A percentile compares a stretch with the other conserved stretches of the same genome.
Conservation (phyloP, 768 basidiomycete genomes). For the Gymnopilus junonius region DNA sequence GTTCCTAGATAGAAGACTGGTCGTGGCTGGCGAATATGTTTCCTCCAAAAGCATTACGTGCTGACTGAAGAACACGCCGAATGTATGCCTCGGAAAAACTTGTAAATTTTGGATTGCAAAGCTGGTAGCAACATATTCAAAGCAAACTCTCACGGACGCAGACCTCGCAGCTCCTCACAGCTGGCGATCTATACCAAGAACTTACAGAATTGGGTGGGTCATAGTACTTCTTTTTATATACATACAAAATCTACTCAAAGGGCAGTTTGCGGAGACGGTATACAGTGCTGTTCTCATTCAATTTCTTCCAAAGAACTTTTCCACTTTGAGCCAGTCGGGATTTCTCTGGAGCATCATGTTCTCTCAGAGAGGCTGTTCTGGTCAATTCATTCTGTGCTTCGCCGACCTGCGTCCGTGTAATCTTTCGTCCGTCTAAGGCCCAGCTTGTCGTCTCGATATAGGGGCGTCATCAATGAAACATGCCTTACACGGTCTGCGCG, state of each 20-base stretch:
- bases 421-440: constrained; percentile 44
- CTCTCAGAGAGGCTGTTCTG: constrained; percentile 36
- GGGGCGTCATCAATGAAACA: constrained; percentile 51
- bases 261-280: constrained; percentile 60
- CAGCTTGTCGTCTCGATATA: constrained; percentile 57
- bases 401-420: constrained; percentile 49
- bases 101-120: constrained; percentile 58
- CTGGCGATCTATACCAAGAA: constrained; percentile 39
- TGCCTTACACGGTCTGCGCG: constrained; percentile 51
- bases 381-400: constrained; percentile 43
- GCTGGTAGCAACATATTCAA: constrained; percentile 50
- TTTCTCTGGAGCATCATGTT: constrained; percentile 56
- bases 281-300: constrained; percentile 47
- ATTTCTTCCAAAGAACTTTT: constrained; percentile 47
- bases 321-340: constrained; percentile 38
- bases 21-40: constrained; percentile 4
- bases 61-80: constrained; percentile 43
- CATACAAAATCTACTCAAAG: constrained; percentile 25
- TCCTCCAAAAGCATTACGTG: constrained; percentile 6
- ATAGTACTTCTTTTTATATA: not conserved
- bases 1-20: not conserved
- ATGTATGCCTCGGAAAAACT: constrained; percentile 58
- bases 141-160: constrained; percentile 40
- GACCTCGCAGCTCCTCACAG: constrained; percentile 45
- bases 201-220: constrained; percentile 50